phyloP scores from a whole-genome alignment of 2,329 filamentous ascomycete species.

The Diaporthe sp. region DNA sequence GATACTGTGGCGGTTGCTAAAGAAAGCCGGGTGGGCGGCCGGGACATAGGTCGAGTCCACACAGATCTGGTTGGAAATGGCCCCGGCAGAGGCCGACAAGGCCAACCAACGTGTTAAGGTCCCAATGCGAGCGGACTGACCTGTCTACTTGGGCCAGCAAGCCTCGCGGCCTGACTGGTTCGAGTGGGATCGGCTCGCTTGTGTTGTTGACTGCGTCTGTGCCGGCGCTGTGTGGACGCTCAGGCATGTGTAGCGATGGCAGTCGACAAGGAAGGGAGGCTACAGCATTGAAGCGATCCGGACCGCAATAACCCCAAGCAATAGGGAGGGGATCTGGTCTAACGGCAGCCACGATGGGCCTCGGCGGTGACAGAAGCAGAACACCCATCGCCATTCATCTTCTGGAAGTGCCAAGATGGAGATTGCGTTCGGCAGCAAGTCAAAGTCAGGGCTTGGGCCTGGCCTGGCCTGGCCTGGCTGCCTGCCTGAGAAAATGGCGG shows the following conservation, averaged over 20 bases:
- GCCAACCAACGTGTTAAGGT: neutral
- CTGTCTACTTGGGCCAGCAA: neutral
- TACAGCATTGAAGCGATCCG: neutral
- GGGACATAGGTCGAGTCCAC: conserved; percentile 13
- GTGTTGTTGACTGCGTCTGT: neutral
- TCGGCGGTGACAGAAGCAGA: neutral
- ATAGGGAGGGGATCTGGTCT: conserved; percentile 22
- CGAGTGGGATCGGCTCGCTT: neutral
- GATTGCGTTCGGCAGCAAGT: neutral
- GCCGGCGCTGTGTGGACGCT: neutral
- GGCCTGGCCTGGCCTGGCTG: conserved; percentile 1
- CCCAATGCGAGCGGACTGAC: neutral
- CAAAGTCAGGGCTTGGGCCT: neutral
- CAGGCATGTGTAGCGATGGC: neutral
- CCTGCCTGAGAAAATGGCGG: neutral
- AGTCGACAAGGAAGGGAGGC: neutral
- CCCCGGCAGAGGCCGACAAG: conserved; percentile 2
- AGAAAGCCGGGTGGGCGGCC: conserved; percentile 17
- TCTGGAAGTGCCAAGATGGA: neutral
- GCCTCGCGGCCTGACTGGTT: too few relatives aligned
- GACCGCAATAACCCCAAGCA: neutral
- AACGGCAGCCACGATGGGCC: conserved; percentile 9
- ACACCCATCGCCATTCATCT: conserved; percentile 8
- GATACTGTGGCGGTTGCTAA: conserved; percentile 20
- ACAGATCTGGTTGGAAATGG: conserved; percentile 9